Base-by-base conservation (phyloP, 106 monocot genomes). In the Chionographis japonica region DNA sequence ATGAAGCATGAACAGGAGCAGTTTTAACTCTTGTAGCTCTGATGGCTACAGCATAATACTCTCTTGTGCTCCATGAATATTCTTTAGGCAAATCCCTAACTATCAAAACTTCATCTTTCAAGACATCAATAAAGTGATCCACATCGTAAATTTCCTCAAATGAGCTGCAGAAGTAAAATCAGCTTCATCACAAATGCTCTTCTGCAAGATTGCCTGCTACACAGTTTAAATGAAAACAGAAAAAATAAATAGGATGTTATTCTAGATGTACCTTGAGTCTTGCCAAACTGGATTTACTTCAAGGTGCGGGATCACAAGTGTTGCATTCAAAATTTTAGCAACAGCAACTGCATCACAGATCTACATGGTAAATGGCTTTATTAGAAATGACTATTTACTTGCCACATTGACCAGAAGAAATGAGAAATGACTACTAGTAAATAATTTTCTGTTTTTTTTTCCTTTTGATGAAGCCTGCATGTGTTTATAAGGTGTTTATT, bases 301-400 rank as follows among this genome's bases (percentile, higher is more conserved):
- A 74, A 95, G 88, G 66, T 81, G 68, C 62, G 95, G 95, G 58
- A 95, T 95, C 50, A 95, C 77, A 62, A 95, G 85, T 19, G 95
- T 91, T 35, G 91, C 95, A 78, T 91, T 91, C 39, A 95, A 80
- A 77, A 95, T 86, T 77, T 95, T 95, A 65, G 91, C 85, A 67
- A 94, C 86, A 55, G 84, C 91, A 83, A 95, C 95, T 53, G 95
- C 95, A 78, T 95, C 95, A 76, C 95, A 95, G 37, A 95, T 86
- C 95, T 95, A 68, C 11, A 69, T 20, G 71, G 61, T 1, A 75
- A 40, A 74, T 27, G 66, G 19, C 36, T 35, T 9, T 3, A 76
- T 53, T 3, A 54, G 19, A 15, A 54, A 64, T 4, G 43, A 46
- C 4, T 46, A 46, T 46, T 8, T 46, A 4, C 43, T 8, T n/a